These are phyloP conservation scores for Fraxinus nigra DNA, from an alignment of 305 asterid species.

Conservation along the genomic window DNA sequence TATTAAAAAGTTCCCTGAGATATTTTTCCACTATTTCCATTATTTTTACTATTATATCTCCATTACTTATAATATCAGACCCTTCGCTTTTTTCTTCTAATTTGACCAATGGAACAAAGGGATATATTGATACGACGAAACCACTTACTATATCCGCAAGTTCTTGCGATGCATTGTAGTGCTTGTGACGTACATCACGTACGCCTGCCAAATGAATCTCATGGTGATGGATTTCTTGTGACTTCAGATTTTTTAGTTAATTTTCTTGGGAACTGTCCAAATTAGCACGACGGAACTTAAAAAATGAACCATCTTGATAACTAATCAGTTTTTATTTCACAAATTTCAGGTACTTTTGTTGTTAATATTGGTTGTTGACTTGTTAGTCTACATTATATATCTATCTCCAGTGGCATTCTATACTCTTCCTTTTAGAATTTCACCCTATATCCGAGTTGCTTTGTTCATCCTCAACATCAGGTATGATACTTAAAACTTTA, in stretches of 20 bases:
- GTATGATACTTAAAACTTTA: conserved; percentile 32
- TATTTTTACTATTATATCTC: not conserved
- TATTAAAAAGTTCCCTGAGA: not conserved
- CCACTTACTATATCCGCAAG: not conserved
- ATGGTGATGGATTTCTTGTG: not conserved
- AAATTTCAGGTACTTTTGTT: conserved; percentile 61
- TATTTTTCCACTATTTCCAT: not conserved
- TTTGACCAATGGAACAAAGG: not conserved
- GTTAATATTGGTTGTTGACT: conserved; percentile 61
- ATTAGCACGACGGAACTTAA: not conserved
- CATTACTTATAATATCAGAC: not conserved
- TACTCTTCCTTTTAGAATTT: conserved; percentile 76
- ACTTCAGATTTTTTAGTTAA: not conserved
- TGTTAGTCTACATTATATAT: conserved; percentile 50
- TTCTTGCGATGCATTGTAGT: not conserved
- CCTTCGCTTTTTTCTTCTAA: not conserved
- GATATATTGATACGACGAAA: not conserved
- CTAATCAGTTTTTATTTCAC: not conserved
- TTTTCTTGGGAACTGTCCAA: not conserved
- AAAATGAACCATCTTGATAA: conserved; percentile 4
- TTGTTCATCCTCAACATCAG: conserved; percentile 71
- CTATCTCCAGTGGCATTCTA: conserved; percentile 65
- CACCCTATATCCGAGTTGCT: conserved; percentile 81
- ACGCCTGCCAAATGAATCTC: not conserved
- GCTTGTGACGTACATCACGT: not conserved